Conservation (phyloP, 1,139 yeast species). For the Taiozyma onychis region DNA sequence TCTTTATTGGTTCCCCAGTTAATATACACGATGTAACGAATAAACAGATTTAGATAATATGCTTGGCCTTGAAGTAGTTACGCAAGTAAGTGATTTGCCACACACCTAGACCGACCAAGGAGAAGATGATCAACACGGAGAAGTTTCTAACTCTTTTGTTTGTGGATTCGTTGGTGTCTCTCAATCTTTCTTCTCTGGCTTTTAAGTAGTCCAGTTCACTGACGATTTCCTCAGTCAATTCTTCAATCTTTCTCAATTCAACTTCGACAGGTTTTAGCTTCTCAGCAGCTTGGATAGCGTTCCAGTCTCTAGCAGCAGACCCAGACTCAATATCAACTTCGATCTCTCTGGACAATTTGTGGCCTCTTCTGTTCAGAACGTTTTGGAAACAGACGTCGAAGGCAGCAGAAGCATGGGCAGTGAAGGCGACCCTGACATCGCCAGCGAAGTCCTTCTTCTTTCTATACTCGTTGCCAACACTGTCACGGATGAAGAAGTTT, state of each 20-base stretch:
- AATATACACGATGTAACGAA: not conserved
- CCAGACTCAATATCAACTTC: slow-evolving; percentile 94
- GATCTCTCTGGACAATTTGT: slow-evolving; percentile 50
- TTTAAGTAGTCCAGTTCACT: slow-evolving; percentile 78
- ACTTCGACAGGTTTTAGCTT: slow-evolving; percentile 90
- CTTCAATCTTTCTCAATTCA: slow-evolving; percentile 80
- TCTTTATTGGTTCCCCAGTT: not conserved
- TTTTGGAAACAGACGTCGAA: slow-evolving; percentile 91
- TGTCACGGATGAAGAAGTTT: slow-evolving; percentile 54
- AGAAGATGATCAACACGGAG: slow-evolving; percentile 59
- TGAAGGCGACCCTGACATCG: slow-evolving; percentile 66
- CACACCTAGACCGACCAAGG: slow-evolving; percentile 72
- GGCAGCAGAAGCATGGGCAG: slow-evolving; percentile 76
- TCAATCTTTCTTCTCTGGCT: slow-evolving; percentile 81
- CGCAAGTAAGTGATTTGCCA: slow-evolving; percentile 93
- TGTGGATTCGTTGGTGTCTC: slow-evolving; percentile 96
- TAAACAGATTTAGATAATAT: slow-evolving; percentile 53
- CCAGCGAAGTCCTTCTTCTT: slow-evolving; percentile 63
- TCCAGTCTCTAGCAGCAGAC: slow-evolving; percentile 97
- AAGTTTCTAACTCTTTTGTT: slow-evolving; percentile 73
- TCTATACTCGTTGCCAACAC: slow-evolving; percentile 68
- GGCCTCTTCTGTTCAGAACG: slow-evolving; percentile 35
- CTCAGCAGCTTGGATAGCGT: slow-evolving; percentile 86
- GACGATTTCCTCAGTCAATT: slow-evolving; percentile 72
- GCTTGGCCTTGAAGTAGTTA: slow-evolving; percentile 90